Conservation (phyloP, 352 stramenopile genomes). For the Pseudoperonospora humuli region DNA sequence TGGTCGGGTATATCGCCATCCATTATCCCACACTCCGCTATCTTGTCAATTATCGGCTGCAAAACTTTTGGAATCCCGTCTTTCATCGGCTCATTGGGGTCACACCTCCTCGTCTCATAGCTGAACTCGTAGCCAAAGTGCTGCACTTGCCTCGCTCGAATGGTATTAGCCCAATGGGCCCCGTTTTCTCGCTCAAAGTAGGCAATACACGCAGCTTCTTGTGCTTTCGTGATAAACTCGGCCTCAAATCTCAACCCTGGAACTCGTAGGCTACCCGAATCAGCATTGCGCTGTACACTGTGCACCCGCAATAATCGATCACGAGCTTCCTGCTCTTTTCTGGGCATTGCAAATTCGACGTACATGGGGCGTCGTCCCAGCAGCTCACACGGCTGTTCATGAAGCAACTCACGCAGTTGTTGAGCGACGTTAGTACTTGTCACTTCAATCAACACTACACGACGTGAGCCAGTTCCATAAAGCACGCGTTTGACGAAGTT, state of each 20-base stretch:
- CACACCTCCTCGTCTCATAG: conserved; percentile 71
- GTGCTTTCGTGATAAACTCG: conserved; percentile 56
- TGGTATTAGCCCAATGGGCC: conserved; percentile 53
- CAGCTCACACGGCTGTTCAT: conserved; percentile 51
- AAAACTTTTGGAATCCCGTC: conserved; percentile 40
- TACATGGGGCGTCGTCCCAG: conserved; percentile 56
- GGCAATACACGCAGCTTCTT: conserved; percentile 44
- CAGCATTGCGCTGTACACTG: conserved; percentile 42
- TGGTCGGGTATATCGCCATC: conserved; percentile 51
- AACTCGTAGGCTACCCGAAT: conserved; percentile 32
- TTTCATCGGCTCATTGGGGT: conserved; percentile 36
- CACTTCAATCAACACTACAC: conserved; percentile 43
- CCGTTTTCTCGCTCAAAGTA: conserved; percentile 55
- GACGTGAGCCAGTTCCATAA: conserved; percentile 49
- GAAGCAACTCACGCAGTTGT: conserved; percentile 35
- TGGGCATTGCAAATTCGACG: conserved; percentile 57
- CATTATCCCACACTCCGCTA: conserved; percentile 47
- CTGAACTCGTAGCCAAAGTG: conserved; percentile 87
- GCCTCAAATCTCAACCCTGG: conserved; percentile 52
- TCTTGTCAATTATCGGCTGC: conserved; percentile 38
- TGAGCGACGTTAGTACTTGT: conserved; percentile 3
- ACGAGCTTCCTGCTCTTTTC: conserved; percentile 60
- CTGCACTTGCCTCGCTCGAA: conserved; percentile 79
- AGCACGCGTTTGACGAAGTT: conserved; percentile 35
- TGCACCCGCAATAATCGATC: conserved; percentile 51